Percentiles rank a stretch among this genome's conserved stretches.
Conservation (phyloP, 495 filamentous ascomycete genomes). For the Aspergillus asperescens region DNA sequence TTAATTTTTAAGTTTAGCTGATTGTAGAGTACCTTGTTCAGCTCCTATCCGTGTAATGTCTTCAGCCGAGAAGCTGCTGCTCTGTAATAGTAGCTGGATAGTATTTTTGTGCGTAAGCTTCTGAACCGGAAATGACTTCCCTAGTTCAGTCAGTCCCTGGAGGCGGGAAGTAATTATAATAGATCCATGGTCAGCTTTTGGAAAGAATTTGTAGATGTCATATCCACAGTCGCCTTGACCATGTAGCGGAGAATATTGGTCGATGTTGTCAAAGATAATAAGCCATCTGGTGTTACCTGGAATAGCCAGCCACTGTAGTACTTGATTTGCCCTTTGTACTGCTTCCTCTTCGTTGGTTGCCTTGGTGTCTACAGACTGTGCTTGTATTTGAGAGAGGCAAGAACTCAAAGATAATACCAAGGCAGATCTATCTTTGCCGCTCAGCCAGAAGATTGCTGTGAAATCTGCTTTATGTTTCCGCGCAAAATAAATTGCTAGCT, state of each 20-base stretch:
- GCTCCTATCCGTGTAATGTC: not conserved
- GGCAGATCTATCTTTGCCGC: slow-evolving; percentile 20
- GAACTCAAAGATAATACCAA: slow-evolving; percentile 23
- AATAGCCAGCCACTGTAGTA: slow-evolving; percentile 11
- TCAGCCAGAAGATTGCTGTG: slow-evolving; percentile 32
- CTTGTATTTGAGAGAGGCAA: slow-evolving; percentile 16
- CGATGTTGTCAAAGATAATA: slow-evolving; percentile 40
- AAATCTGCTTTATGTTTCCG: slow-evolving; percentile 26
- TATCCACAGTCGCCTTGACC: slow-evolving; percentile 21
- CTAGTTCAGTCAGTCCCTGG: slow-evolving; percentile 24
- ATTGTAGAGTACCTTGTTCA: not conserved
- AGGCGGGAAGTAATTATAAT: slow-evolving; percentile 40
- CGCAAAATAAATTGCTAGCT: slow-evolving; percentile 39
- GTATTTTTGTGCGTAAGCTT: slow-evolving; percentile 18
- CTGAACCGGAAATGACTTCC: slow-evolving; percentile 21
- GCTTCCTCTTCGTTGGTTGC: slow-evolving; percentile 15
- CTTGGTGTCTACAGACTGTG: not conserved
- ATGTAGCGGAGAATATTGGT: slow-evolving; percentile 27
- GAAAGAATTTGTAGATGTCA: slow-evolving; percentile 32
- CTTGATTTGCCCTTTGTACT: not conserved
- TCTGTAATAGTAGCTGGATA: slow-evolving; percentile 25
- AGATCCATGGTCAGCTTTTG: slow-evolving; percentile 34
- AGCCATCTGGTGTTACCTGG: slow-evolving; percentile 32
- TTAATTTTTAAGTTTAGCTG: slow-evolving; percentile 1
- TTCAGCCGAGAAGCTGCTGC: slow-evolving; percentile 4